Conservation (phyloP, 306 rosid species). For the Medicago lupulina region DNA sequence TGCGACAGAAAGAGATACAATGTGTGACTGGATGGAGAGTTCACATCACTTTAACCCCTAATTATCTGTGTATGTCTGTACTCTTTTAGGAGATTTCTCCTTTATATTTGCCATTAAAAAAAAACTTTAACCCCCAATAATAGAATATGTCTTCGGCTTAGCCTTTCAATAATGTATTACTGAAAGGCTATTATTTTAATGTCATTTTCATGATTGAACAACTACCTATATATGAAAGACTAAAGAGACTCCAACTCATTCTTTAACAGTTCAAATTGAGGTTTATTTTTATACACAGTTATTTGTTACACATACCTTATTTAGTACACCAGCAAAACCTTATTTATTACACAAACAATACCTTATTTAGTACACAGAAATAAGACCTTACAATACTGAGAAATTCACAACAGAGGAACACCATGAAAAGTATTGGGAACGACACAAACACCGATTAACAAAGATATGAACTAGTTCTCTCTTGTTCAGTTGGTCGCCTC, state of each 20-base stretch:
- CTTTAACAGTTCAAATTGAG: background rate
- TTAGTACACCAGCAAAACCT: background rate
- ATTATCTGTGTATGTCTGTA: too few relatives aligned
- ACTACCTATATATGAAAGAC: background rate
- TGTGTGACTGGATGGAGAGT: too few relatives aligned
- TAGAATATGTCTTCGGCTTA: background rate
- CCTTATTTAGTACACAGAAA: background rate
- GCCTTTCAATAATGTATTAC: background rate
- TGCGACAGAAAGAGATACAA: too few relatives aligned
- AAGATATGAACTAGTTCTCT: background rate
- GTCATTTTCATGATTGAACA: background rate
- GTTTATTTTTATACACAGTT: background rate
- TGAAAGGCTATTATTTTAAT: background rate
- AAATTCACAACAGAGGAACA: background rate
- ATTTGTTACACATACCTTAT: background rate
- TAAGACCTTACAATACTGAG: background rate
- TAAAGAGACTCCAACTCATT: background rate
- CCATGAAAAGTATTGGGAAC: background rate
- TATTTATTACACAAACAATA: background rate
- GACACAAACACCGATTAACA: background rate
- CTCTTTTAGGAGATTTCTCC: too few relatives aligned
- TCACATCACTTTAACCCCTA: too few relatives aligned
- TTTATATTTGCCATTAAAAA: too few relatives aligned
- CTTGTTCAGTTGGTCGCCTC: constrained; percentile 24
- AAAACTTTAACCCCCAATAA: too few relatives aligned